Evolutionary conservation across 495 filamentous ascomycete species (phyloP), one percentile per base, ranked within the genome.

Genomic region (Hypoxylon intermedium): DNA sequence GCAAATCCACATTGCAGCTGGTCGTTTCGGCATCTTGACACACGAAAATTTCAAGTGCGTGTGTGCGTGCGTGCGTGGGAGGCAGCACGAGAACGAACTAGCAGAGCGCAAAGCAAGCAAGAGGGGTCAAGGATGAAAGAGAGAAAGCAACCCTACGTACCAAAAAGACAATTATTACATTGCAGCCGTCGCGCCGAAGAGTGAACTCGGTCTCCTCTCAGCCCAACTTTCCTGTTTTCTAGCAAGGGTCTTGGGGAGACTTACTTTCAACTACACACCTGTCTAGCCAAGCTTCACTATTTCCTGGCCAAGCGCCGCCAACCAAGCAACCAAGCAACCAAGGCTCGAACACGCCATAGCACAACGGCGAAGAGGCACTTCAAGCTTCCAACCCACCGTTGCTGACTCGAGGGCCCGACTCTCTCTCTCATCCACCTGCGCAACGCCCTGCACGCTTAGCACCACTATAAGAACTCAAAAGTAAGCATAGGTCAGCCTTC

Each of bases 251-350:
- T 46, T 40, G 24, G 12, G 4, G n/a, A 43, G 38, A 9, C 19
- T 40, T 57, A 60, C 51, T 53, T 59, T 28, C 47, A 46, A 52
- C 23, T 43, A 58, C 55, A 56, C 60, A 63, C 60, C 54, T 64
- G 60, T 54, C 49, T 49, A 54, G 54, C 53, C 60, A 64, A 48
- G 48, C 60, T 65, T 65, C 3, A 59, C 52, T 51, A 33, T 47
- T 53, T 23, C 36, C 36, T 46, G 23, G 40, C 53, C 52, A 52
- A 33, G 38, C 58, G 47, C 18, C n/a, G n/a, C n/a, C n/a, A n/a
- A n/a, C n/a, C n/a, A n/a, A n/a, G n/a, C n/a, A n/a, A n/a, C n/a
- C n/a, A n/a, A n/a, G 42, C 42, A 28, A 51, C 47, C 34, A 43
- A 60, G 50, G 36, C 60, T 58, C 44, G 37, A 63, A 41, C 52